phyloP scores from a whole-genome alignment of 371 early-diverging fungal genomes.

The Dinochytrium kinnereticum region DNA sequence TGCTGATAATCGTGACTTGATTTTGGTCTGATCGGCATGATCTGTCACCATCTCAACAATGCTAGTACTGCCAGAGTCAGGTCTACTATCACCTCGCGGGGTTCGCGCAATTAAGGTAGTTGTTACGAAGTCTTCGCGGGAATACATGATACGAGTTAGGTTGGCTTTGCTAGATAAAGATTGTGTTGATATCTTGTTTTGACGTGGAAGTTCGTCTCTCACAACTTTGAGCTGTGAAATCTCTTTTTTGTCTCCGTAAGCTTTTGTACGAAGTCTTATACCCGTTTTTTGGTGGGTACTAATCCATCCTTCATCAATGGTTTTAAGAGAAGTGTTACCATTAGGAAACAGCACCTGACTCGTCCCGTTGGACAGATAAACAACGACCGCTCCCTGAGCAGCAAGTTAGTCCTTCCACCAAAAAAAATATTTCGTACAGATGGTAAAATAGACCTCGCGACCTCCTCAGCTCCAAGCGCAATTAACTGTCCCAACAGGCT shows the following conservation, averaged over 20 bases:
- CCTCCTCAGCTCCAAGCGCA: background rate
- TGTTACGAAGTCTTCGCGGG: background rate
- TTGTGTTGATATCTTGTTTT: background rate
- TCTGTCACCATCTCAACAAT: background rate
- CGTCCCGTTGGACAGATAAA: conserved; percentile 24
- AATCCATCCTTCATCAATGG: background rate
- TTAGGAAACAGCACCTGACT: conserved; percentile 31
- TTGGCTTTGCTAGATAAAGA: background rate
- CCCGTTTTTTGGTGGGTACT: background rate
- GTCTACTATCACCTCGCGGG: background rate
- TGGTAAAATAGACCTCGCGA: conserved; percentile 3
- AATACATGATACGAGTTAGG: background rate
- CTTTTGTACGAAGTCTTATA: background rate
- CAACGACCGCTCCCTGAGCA: conserved; percentile 38
- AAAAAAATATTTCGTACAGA: conserved; percentile 20
- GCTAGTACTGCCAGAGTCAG: background rate
- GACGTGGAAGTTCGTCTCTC: background rate
- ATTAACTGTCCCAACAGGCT: background rate
- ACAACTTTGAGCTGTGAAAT: background rate
- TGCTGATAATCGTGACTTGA: background rate
- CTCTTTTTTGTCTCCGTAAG: background rate
- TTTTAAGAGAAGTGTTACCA: conserved; percentile 30
- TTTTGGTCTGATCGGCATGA: background rate
- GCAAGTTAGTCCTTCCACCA: background rate
- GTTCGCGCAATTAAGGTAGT: background rate